Conservation (phyloP, 2,329 filamentous ascomycete species). For the Calonectria pseudoreteaudii region DNA sequence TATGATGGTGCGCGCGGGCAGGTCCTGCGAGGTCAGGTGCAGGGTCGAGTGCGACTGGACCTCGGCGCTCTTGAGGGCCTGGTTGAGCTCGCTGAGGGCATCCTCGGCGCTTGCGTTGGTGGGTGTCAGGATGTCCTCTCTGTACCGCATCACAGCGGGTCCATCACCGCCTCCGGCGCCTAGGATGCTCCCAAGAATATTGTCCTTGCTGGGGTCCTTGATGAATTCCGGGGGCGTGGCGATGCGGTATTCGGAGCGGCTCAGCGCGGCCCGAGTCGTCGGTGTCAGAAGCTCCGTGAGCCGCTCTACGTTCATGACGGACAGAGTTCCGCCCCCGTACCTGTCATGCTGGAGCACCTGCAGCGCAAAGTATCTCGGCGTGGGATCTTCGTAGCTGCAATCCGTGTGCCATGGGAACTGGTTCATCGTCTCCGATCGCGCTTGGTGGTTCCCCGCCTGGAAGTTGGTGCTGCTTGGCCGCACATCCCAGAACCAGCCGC, state of each 20-base stretch:
- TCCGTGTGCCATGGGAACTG: slow-evolving; percentile 59
- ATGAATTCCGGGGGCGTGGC: slow-evolving; percentile 50
- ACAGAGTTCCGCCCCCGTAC: slow-evolving; percentile 54
- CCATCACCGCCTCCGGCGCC: not conserved
- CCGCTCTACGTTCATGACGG: slow-evolving; percentile 49
- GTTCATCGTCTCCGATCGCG: slow-evolving; percentile 55
- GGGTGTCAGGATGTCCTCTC: slow-evolving; percentile 47
- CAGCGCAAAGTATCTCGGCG: slow-evolving; percentile 54
- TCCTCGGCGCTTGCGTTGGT: slow-evolving; percentile 34
- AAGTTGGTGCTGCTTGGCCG: slow-evolving; percentile 45
- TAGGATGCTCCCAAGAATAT: slow-evolving; percentile 42
- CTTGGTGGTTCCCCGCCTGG: slow-evolving; percentile 48
- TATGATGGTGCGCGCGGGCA: slow-evolving; percentile 45
- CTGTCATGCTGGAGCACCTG: slow-evolving; percentile 56
- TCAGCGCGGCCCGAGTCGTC: slow-evolving; percentile 35
- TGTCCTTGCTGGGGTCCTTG: slow-evolving; percentile 34
- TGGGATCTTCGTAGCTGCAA: slow-evolving; percentile 54
- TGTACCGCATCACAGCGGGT: slow-evolving; percentile 43
- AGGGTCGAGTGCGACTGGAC: slow-evolving; percentile 29
- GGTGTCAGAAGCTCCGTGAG: slow-evolving; percentile 43
- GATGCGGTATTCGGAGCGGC: slow-evolving; percentile 47
- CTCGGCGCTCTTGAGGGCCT: slow-evolving; percentile 27
- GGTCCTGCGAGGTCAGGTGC: slow-evolving; percentile 40
- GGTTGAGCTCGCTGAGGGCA: slow-evolving; percentile 43
- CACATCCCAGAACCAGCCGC: slow-evolving; percentile 60